A percentile compares a stretch with the other conserved stretches of the same genome.
These are phyloP conservation scores for Auriscalpium orientale DNA, from an alignment of 768 basidiomycete genomes.

Conservation along the genomic window DNA sequence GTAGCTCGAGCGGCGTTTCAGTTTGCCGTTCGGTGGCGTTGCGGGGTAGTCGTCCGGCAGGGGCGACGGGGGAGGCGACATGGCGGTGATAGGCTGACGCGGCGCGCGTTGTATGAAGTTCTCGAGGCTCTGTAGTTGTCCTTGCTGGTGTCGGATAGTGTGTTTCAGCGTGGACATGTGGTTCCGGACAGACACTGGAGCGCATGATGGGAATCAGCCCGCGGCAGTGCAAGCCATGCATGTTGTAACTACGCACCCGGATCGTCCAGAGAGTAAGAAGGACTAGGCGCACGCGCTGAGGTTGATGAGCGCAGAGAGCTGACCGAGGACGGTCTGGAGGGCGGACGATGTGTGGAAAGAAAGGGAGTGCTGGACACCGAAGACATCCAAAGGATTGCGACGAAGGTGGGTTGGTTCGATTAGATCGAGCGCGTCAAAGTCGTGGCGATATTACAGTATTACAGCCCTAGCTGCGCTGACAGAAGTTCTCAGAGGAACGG, in stretches of 20 bases:
- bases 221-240: too few relatives aligned
- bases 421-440: too few relatives aligned
- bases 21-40: constrained; percentile 25
- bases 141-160: constrained; percentile 77
- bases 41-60: constrained; percentile 5
- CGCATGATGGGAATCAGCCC: background rate
- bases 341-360: background rate
- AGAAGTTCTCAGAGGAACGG: too few relatives aligned
- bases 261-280: constrained; percentile 12
- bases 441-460: too few relatives aligned
- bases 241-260: constrained; percentile 5
- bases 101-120: constrained; percentile 60
- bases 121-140: constrained; percentile 65
- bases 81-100: constrained; percentile 43
- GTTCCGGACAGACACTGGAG: constrained; percentile 62
- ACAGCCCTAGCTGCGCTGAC: too few relatives aligned
- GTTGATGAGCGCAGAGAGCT: constrained; percentile 6
- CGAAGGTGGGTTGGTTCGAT: too few relatives aligned
- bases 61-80: constrained; percentile 31
- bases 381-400: background rate
- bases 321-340: constrained; percentile 7
- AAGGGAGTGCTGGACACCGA: background rate
- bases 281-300: constrained; percentile 8
- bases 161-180: constrained; percentile 80
- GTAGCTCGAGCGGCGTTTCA: constrained; percentile 60